Evolutionary conservation across 2,329 filamentous ascomycete genomes (phyloP).

Genomic region (Aspergillus quadricinctus): DNA sequence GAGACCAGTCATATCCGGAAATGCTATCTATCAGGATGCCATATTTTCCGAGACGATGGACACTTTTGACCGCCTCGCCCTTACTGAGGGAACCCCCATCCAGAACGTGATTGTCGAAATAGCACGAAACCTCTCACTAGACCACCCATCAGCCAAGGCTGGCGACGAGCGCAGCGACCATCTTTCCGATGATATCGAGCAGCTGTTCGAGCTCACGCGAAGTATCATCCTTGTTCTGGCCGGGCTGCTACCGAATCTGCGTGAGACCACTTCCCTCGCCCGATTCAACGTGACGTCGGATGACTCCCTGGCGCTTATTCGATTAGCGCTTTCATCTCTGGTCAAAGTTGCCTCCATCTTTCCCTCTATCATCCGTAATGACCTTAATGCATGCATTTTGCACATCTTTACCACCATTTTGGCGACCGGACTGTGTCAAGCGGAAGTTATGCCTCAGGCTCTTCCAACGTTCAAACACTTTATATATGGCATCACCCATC

Average conservation of each 20-base stretch:
- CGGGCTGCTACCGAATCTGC: slow-evolving; percentile 72
- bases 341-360: slow-evolving; percentile 96
- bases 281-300: slow-evolving; percentile 74
- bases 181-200: slow-evolving; percentile 93
- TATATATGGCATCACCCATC: slow-evolving; percentile 64
- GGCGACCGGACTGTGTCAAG: slow-evolving; percentile 80
- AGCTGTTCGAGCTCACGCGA: slow-evolving; percentile 91
- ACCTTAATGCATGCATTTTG: slow-evolving; percentile 91
- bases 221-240: slow-evolving; percentile 93
- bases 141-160: slow-evolving; percentile 81
- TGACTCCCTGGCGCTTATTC: slow-evolving; percentile 76
- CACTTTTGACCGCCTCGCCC: slow-evolving; percentile 81
- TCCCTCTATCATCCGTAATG: slow-evolving; percentile 91
- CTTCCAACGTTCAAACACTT: slow-evolving; percentile 91
- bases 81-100: slow-evolving; percentile 85
- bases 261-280: slow-evolving; percentile 53
- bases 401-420: slow-evolving; percentile 95
- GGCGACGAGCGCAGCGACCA: slow-evolving; percentile 65
- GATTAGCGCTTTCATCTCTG: slow-evolving; percentile 75
- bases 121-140: slow-evolving; percentile 80
- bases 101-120: slow-evolving; percentile 94
- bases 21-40: slow-evolving; percentile 92
- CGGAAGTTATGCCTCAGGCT: slow-evolving; percentile 81
- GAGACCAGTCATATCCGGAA: slow-evolving; percentile 87
- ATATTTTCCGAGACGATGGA: slow-evolving; percentile 98